These are phyloP conservation scores for Arctostaphylos glauca DNA, from an alignment of 148 eudicot genomes.

Conservation along the genomic window DNA sequence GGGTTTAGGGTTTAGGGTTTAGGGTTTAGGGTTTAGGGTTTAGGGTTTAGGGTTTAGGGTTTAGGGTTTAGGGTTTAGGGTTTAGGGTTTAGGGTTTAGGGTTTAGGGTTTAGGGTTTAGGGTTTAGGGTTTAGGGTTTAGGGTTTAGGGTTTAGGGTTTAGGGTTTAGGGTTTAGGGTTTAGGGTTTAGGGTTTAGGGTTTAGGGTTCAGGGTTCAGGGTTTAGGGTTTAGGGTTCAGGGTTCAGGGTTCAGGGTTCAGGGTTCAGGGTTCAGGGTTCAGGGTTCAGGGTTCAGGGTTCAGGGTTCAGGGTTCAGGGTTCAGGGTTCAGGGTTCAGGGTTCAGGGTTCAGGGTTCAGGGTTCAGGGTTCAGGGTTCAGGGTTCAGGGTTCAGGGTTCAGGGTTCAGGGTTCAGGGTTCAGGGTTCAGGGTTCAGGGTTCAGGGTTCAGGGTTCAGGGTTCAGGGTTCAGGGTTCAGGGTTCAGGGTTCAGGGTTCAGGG, in stretches of 20 bases:
- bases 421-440: slow-evolving; percentile 17
- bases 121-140: slow-evolving; percentile 20
- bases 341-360: slow-evolving; percentile 7
- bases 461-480: no score
- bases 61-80: slow-evolving; percentile 30
- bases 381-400: background rate
- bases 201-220: slow-evolving; percentile 19
- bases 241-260: slow-evolving; percentile 3
- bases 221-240: slow-evolving; percentile 6
- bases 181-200: slow-evolving; percentile 20
- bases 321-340: slow-evolving; percentile 11
- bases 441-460: no score
- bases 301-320: slow-evolving; percentile 15
- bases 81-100: slow-evolving; percentile 17
- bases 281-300: slow-evolving; percentile 15
- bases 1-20: slow-evolving; percentile 29
- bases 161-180: slow-evolving; percentile 20
- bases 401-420: slow-evolving; percentile 18
- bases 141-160: slow-evolving; percentile 18
- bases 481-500: no score
- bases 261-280: slow-evolving; percentile 4
- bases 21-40: slow-evolving; percentile 25
- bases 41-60: slow-evolving; percentile 26
- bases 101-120: slow-evolving; percentile 23
- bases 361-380: slow-evolving; percentile 14